These are phyloP conservation scores for Pseudohalonectria lignicola DNA, from an alignment of 2,329 filamentous ascomycete genomes.

Conservation along the genomic window DNA sequence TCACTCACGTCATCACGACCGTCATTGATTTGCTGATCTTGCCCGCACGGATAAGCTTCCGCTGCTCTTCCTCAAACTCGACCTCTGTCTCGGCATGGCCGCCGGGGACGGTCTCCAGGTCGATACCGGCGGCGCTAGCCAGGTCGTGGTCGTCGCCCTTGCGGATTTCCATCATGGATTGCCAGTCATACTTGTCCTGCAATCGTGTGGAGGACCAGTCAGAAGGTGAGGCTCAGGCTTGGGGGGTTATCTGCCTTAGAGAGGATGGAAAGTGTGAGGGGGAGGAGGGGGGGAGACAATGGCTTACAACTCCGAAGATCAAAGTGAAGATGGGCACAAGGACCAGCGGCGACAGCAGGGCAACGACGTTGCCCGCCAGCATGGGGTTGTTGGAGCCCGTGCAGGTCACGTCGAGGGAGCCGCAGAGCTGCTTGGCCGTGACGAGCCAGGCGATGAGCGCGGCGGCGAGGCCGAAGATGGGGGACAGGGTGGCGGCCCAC, in stretches of 20 bases:
- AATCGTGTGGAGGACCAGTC: too few species aligned
- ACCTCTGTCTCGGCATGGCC: conserved; percentile 18
- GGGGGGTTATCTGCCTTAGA: background rate
- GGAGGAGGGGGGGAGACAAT: background rate
- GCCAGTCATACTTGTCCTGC: conserved; percentile 74
- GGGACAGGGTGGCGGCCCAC: conserved; percentile 61
- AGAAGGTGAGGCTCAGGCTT: too few species aligned
- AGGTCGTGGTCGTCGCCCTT: conserved; percentile 69
- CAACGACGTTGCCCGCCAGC: conserved; percentile 77
- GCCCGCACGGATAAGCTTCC: conserved; percentile 17
- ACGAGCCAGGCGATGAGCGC: conserved; percentile 70
- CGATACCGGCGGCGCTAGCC: conserved; percentile 48
- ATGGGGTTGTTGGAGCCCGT: conserved; percentile 83
- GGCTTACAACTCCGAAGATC: conserved; percentile 37
- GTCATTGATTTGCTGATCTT: conserved; percentile 21
- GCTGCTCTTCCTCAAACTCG: conserved; percentile 29
- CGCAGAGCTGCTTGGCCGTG: conserved; percentile 59
- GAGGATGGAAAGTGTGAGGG: background rate
- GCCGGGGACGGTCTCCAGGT: conserved; percentile 53
- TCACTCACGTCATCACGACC: conserved; percentile 18
- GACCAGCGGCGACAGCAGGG: conserved; percentile 64
- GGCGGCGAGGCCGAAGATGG: conserved; percentile 56
- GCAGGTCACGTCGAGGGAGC: conserved; percentile 56
- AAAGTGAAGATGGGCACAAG: conserved; percentile 69
- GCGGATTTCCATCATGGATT: conserved; percentile 70